Percentiles rank a stretch among this genome's conserved stretches.
Evolutionary conservation across 495 filamentous ascomycete genomes (phyloP).

Genomic region (Baudoinia panamericana): DNA sequence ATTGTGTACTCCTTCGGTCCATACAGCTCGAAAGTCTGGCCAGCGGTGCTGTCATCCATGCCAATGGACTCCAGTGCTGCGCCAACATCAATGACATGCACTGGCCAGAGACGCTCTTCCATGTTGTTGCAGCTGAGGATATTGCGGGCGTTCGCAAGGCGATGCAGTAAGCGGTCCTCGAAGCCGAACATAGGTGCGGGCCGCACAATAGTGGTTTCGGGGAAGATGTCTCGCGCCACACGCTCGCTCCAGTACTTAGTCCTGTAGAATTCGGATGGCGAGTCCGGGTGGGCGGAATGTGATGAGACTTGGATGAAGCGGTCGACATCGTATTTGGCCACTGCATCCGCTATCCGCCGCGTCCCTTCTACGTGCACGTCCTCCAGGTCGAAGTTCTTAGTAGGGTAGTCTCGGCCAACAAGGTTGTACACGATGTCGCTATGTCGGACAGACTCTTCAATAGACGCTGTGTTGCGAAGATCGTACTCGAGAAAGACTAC

Average conservation of each 20-base stretch:
- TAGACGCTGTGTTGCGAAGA: slow-evolving; percentile 83
- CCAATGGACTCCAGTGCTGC: slow-evolving; percentile 76
- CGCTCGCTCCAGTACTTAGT: slow-evolving; percentile 80
- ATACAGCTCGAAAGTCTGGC: slow-evolving; percentile 88
- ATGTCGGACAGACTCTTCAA: slow-evolving; percentile 92
- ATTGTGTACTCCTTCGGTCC: slow-evolving; percentile 87
- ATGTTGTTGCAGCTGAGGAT: slow-evolving; percentile 83
- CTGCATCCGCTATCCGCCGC: slow-evolving; percentile 90
- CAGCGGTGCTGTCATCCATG: slow-evolving; percentile 75
- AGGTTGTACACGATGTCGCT: slow-evolving; percentile 97
- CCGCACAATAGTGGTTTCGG: slow-evolving; percentile 94
- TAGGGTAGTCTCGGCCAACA: slow-evolving; percentile 83
- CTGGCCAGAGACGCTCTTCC: slow-evolving; percentile 81
- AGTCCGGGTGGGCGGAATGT: slow-evolving; percentile 73
- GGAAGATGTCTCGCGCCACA: slow-evolving; percentile 79
- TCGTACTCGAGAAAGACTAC: slow-evolving; percentile 90
- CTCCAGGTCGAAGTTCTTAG: slow-evolving; percentile 90
- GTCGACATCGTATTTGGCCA: slow-evolving; percentile 96
- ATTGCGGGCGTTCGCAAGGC: slow-evolving; percentile 63
- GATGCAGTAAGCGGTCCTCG: slow-evolving; percentile 84
- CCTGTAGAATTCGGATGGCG: slow-evolving; percentile 70
- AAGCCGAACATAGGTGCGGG: slow-evolving; percentile 89
- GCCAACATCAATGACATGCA: slow-evolving; percentile 75
- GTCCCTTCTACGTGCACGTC: slow-evolving; percentile 91
- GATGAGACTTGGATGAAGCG: slow-evolving; percentile 95